Conservation (phyloP, 129 eudicot genomes). For the Lactuca sativa region DNA sequence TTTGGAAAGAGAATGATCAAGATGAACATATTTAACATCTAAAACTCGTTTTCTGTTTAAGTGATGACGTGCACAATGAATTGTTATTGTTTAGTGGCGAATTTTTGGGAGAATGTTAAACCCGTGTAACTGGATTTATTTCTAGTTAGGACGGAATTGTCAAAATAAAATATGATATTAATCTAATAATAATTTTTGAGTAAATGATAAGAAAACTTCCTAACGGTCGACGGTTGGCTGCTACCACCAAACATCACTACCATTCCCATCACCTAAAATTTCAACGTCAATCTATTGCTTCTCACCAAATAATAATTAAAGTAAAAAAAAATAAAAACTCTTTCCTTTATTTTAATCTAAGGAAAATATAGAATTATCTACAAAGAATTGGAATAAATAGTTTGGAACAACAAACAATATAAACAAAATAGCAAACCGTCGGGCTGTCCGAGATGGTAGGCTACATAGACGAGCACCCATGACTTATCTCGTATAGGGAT, state of each 20-base stretch:
- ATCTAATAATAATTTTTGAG: slow-evolving; percentile 8
- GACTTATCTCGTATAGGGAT: no score
- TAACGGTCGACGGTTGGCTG: slow-evolving; percentile 41
- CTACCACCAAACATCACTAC: slow-evolving; percentile 32
- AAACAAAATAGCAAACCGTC: no score
- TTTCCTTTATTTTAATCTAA: no score
- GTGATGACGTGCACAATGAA: neutral
- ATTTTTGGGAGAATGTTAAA: neutral
- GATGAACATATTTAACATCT: neutral
- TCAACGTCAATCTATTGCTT: slow-evolving; percentile 16
- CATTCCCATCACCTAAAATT: neutral
- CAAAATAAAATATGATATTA: no score
- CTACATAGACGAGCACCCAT: no score
- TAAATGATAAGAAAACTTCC: slow-evolving; percentile 18
- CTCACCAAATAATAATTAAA: neutral
- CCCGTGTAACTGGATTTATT: neutral
- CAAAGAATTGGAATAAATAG: no score
- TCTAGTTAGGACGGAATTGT: neutral
- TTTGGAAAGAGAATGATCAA: neutral
- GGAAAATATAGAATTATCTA: no score
- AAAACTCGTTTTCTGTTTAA: neutral
- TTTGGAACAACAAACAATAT: no score
- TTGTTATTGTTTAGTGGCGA: neutral
- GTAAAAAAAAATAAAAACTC: no score
- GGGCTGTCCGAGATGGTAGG: no score